These are phyloP conservation scores for Pichia sp. DNA, from an alignment of 1,139 yeast genomes.

Conservation along the genomic window DNA sequence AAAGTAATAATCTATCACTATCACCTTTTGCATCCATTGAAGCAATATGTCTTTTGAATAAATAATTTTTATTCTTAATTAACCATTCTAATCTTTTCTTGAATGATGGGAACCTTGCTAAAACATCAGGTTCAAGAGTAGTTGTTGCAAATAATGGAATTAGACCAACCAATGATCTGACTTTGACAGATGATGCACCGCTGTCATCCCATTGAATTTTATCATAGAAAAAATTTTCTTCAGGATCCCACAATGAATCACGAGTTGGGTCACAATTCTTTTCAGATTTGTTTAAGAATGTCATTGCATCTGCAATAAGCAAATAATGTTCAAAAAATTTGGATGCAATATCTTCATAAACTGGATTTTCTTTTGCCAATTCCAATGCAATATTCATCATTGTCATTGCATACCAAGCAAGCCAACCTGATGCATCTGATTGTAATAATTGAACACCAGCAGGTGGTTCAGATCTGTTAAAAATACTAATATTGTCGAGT, in stretches of 20 bases:
- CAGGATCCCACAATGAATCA: slow-evolving; percentile 83
- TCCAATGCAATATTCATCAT: slow-evolving; percentile 94
- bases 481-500: slow-evolving; percentile 87
- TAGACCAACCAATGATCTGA: slow-evolving; percentile 85
- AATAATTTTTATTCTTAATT: slow-evolving; percentile 58
- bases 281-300: slow-evolving; percentile 48
- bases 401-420: slow-evolving; percentile 89
- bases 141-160: slow-evolving; percentile 89
- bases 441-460: slow-evolving; percentile 91
- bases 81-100: slow-evolving; percentile 86
- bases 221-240: slow-evolving; percentile 85
- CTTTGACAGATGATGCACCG: slow-evolving; percentile 68
- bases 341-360: slow-evolving; percentile 91
- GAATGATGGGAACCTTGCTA: slow-evolving; percentile 76
- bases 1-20: slow-evolving; percentile 75
- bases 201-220: slow-evolving; percentile 82
- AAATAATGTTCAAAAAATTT: slow-evolving; percentile 93
- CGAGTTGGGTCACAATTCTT: slow-evolving; percentile 40
- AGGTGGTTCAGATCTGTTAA: slow-evolving; percentile 93
- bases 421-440: slow-evolving; percentile 98
- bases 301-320: slow-evolving; percentile 92
- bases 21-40: slow-evolving; percentile 81
- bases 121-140: slow-evolving; percentile 81
- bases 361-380: slow-evolving; percentile 77
- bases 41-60: slow-evolving; percentile 86